Evolutionary conservation across 768 basidiomycete genomes (phyloP), one percentile per base, ranked within the genome.

Genomic region (Psilocybe azurescens): DNA sequence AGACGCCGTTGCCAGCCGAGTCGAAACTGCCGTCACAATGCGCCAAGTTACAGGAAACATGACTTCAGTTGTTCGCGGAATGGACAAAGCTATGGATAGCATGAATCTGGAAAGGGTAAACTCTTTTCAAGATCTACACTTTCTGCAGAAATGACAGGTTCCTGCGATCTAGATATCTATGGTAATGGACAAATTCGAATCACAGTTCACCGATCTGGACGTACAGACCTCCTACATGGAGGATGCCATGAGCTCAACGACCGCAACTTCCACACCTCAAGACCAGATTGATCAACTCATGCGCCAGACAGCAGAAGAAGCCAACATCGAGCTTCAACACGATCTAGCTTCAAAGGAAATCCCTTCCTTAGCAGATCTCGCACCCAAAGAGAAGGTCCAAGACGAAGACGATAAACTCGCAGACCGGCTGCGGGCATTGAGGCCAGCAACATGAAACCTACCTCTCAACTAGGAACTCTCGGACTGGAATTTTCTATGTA

Each of bases 201-300:
- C 89, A 5, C 97, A 99, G 68, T 99, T 99, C 78, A 83, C 94
- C 39, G 97, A 99, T 74, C 86, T 99, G 18, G 97, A 99, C 72
- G 97, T 99, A 6, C 97, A 99, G 75, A 97, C 97, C 16, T 91
- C 89, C 5, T 96, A 97, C 77, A 97, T 99, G 95, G 97, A 99
- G 72, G 93, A 95, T 61, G 90, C 95, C 41, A 98, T 99, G 91
- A 88, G 89, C 9, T 86, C 91, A 58, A 94, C 96, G 24, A 97
- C 94, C 2, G 97, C 96, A 18, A 86, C 91, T 44, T 89, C 94
- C 11, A 96, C 94, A 5, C 97, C 97, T 1, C 95, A 98, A 75
- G 97, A 99, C 78, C 96, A 99, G 74, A 91, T 99, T 72, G 97
- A 99, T 73, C 78, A 83, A 30, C 87, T 99, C 24, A 83, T 99